Evolutionary conservation across 169 alveolate species (phyloP), one percentile per base, ranked within the genome.

Genomic region (Plasmodium sp.): DNA sequence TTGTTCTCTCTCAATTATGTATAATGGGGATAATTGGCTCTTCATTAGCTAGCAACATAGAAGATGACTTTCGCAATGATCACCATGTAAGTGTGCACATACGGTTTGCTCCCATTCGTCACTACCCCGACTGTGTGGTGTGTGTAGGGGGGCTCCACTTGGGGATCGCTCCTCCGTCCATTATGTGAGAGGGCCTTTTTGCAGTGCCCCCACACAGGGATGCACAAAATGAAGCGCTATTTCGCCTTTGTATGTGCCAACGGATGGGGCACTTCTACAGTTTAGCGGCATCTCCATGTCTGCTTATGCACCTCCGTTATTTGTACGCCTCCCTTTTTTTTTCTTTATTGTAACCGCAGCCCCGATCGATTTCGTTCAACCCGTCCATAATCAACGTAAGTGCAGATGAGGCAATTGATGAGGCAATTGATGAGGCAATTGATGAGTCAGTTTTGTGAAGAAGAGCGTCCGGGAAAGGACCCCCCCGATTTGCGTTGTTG

Each of bases 11-110:
- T 14, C 39, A 45, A 72, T 84, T 84, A 71, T 84, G 93, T 84
- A 84, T 84, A 84, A 84, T 84, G 93, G 93, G 93, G 56, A 84
- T 84, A 84, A 84, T 84, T 16, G 84, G 84, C 73, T 84, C 93
- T 43, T 72, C 93, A 33, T 22, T 74, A 43, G 4, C 74, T 72
- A 73, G 54, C 62, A 84, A 84, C 79, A 72, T 41, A 84, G 84
- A 84, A 62, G 81, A 83, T 43, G 84, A 71, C 31, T 27, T 22
- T 84, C 75, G 56, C 22, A 43, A 48, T 41, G 39, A 72, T 71
- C 73, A 12, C n/a, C 58, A 48, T 48, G 58, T 48, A 48, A 48
- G 58, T 48, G n/a, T 48, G 12, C 58, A 12, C n/a, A 48, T 48
- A 48, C 58, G n/a, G 16, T 48, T 48, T 48, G 5, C 16, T 10